Evolutionary conservation across 2,329 filamentous ascomycete species (phyloP).

Genomic region (Corynespora cassiicola): DNA sequence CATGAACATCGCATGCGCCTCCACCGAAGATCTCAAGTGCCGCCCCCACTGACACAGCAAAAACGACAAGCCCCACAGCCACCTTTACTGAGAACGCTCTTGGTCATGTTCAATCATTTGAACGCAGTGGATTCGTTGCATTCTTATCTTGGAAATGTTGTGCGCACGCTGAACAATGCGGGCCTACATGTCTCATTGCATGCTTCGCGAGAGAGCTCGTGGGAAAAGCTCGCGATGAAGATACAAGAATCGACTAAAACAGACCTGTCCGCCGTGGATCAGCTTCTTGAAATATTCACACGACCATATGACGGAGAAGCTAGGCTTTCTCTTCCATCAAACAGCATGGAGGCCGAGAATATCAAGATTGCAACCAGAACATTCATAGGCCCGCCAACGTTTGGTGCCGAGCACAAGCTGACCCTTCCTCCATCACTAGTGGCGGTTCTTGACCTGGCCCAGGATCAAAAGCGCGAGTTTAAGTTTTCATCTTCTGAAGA

Average conservation of each 20-base stretch:
- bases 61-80: constrained; percentile 59
- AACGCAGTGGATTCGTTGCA: constrained; percentile 44
- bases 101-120: constrained; percentile 61
- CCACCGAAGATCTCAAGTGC: constrained; percentile 69
- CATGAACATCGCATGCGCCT: constrained; percentile 81
- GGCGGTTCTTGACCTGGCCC: constrained; percentile 33
- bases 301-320: constrained; percentile 38
- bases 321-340: constrained; percentile 32
- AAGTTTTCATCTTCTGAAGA: constrained; percentile 37
- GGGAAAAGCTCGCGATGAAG: constrained; percentile 32
- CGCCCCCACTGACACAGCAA: constrained; percentile 60
- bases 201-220: constrained; percentile 32
- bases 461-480: constrained; percentile 26
- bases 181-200: constrained; percentile 35
- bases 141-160: constrained; percentile 32
- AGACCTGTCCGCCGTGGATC: constrained; percentile 37
- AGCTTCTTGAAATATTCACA: constrained; percentile 34
- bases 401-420: constrained; percentile 43
- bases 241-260: constrained; percentile 33
- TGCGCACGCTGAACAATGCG: constrained; percentile 31
- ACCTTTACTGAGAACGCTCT: constrained; percentile 65
- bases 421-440: constrained; percentile 36
- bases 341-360: constrained; percentile 22
- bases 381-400: constrained; percentile 38
- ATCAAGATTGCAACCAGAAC: constrained; percentile 39